These are phyloP conservation scores for Daldinia grandis DNA, from an alignment of 495 filamentous ascomycete species.

Conservation along the genomic window DNA sequence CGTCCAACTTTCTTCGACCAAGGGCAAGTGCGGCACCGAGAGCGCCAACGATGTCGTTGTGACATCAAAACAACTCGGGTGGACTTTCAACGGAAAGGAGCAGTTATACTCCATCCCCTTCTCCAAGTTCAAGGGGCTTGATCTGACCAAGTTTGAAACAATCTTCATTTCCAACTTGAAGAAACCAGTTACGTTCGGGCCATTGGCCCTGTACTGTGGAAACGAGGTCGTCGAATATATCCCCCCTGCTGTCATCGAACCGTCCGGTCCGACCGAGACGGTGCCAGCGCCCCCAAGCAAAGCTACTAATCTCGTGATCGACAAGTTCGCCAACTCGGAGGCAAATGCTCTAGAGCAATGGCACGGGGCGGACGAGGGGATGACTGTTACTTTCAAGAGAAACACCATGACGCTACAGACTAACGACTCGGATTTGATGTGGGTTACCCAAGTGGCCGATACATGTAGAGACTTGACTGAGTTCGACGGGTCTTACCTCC, in stretches of 20 bases:
- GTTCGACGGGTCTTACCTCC: conserved; percentile 70
- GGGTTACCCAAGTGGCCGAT: conserved; percentile 69
- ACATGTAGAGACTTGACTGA: conserved; percentile 67
- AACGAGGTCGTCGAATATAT: conserved; percentile 60
- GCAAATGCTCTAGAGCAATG: conserved; percentile 73
- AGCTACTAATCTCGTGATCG: conserved; percentile 68
- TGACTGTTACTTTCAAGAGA: conserved; percentile 59
- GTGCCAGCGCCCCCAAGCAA: conserved; percentile 58
- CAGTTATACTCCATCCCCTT: conserved; percentile 68
- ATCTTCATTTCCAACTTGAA: conserved; percentile 59
- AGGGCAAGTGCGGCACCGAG: conserved; percentile 51
- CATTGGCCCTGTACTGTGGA: conserved; percentile 69
- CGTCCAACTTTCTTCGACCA: conserved; percentile 60
- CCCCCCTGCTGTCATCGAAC: conserved; percentile 49
- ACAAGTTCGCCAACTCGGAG: conserved; percentile 65
- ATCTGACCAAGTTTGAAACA: conserved; percentile 60
- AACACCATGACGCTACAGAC: conserved; percentile 66
- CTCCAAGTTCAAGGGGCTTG: conserved; percentile 59
- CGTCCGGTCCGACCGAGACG: conserved; percentile 54
- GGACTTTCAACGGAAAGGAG: conserved; percentile 69
- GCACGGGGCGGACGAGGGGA: conserved; percentile 73
- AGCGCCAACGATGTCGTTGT: conserved; percentile 48
- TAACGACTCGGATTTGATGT: conserved; percentile 72
- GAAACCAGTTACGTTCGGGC: conserved; percentile 61
- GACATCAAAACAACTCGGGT: conserved; percentile 61